Evolutionary conservation across 2,329 filamentous ascomycete genomes (phyloP).

Genomic region (Colletotrichum magnum): DNA sequence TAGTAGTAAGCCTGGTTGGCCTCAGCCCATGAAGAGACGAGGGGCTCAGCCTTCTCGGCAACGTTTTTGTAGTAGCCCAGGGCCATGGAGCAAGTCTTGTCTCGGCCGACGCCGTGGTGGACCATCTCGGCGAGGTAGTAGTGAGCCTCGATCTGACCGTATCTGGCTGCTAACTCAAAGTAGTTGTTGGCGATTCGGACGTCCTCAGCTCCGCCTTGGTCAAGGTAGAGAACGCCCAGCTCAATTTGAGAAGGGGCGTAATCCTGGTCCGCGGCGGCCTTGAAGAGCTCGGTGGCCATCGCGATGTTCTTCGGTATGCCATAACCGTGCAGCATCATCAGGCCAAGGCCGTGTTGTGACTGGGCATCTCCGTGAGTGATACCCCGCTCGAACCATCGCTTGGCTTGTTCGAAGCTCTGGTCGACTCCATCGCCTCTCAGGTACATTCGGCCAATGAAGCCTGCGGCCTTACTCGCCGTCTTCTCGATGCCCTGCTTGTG

Average conservation of each 20-base stretch:
- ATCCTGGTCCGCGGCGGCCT: conserved; percentile 85
- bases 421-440: conserved; percentile 87
- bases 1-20: conserved; percentile 86
- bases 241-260: conserved; percentile 85
- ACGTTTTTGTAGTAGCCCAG: conserved; percentile 87
- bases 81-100: conserved; percentile 83
- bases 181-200: conserved; percentile 84
- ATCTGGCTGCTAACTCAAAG: conserved; percentile 87
- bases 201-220: conserved; percentile 81
- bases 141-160: conserved; percentile 88
- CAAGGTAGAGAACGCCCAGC: conserved; percentile 86
- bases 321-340: conserved; percentile 87
- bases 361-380: conserved; percentile 82
- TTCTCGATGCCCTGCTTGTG: conserved; percentile 81
- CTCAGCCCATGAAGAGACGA: conserved; percentile 85
- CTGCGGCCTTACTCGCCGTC: conserved; percentile 85
- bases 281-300: conserved; percentile 82
- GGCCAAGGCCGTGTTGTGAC: conserved; percentile 85
- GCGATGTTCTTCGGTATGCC: conserved; percentile 77
- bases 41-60: conserved; percentile 78
- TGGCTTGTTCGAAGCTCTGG: conserved; percentile 83
- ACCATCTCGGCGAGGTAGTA: conserved; percentile 94
- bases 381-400: conserved; percentile 87
- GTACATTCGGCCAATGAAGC: conserved; percentile 90
- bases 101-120: conserved; percentile 83